Base-by-base conservation (phyloP, 805 yeast genomes). In the Saccharomycopsis fermentans region DNA sequence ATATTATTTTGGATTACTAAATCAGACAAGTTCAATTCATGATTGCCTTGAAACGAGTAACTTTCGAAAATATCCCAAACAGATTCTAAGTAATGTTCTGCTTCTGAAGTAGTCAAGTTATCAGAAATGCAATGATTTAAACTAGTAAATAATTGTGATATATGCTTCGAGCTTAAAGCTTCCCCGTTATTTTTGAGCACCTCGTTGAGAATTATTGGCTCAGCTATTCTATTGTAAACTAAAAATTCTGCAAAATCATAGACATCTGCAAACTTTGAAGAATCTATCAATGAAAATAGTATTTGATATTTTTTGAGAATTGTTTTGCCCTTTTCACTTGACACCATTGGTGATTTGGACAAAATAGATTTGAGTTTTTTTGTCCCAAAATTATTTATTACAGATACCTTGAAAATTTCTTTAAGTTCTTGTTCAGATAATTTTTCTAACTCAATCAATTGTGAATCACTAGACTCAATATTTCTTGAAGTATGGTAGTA, bases 401-500 rank as follows among this genome's bases (percentile, higher is more conserved):
- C n/a, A n/a, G 36, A 16, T 11, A 34, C 39, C 21, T n/a, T n/a
- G 24, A 27, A 53, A 19, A 53, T 21, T 21, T 53, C 24, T 16
- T 21, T 2, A 17, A 53, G 24, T 12, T 36, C 29, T 37, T 21
- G 16, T 14, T 37, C 6, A 17, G 50, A 6, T 24, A 43, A 43
- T 50, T 55, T 26, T 21, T 29, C 34, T 35, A 21, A 19, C 26
- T 53, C 50, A 21, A 56, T 27, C 34, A 32, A 27, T 34, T 36
- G 24, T 14, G 39, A 26, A 17, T 52, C 55, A 17, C 19, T 26
- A 14, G 48, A 11, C 40, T 36, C 17, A 17, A 56, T 12, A 19
- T 50, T 24, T 39, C 37, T 52, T 29, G 29, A 52, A 9, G 81
- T 78, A 63, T 79, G 83, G 57, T 71, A 74, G 47, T 70, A 67